Percentiles rank a stretch among this genome's conserved stretches.
phyloP scores from a whole-genome alignment of 805 yeast genomes.

The Isabelozyma pseudorhagii region DNA sequence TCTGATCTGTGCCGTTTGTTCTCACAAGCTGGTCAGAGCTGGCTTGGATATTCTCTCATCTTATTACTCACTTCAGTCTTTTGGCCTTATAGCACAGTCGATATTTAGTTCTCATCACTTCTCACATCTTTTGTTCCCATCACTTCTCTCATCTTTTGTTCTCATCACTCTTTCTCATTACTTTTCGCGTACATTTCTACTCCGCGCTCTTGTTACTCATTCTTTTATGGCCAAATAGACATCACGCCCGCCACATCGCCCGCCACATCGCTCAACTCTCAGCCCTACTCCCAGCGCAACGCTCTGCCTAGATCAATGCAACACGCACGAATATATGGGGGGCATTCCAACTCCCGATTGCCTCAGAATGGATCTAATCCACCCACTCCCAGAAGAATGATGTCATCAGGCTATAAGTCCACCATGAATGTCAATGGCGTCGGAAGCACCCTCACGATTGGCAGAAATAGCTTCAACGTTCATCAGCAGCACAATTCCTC shows the following conservation, averaged over 20 bases:
- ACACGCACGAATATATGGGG: slow-evolving; percentile 24
- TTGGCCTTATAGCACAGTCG: no score
- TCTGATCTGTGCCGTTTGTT: no score
- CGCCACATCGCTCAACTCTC: not conserved
- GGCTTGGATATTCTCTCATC: no score
- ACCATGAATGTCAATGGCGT: slow-evolving; percentile 1
- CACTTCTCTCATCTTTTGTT: not conserved
- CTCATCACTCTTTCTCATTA: not conserved
- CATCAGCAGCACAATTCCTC: not conserved
- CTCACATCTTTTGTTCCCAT: no score
- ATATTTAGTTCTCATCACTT: no score
- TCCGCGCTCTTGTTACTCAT: not conserved
- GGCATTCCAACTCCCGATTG: slow-evolving; percentile 1
- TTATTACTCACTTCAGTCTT: no score
- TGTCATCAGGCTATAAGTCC: not conserved
- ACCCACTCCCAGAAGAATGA: not conserved
- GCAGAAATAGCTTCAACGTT: not conserved
- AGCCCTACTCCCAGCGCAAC: not conserved
- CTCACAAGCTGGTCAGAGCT: no score
- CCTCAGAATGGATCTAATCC: not conserved
- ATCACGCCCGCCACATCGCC: not conserved
- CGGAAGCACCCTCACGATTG: slow-evolving; percentile 2
- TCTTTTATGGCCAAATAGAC: not conserved
- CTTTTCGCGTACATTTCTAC: not conserved
- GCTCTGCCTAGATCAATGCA: slow-evolving; percentile 16